Evolutionary conservation across 257 asterid genomes (phyloP).

Genomic region (Rhazya stricta): DNA sequence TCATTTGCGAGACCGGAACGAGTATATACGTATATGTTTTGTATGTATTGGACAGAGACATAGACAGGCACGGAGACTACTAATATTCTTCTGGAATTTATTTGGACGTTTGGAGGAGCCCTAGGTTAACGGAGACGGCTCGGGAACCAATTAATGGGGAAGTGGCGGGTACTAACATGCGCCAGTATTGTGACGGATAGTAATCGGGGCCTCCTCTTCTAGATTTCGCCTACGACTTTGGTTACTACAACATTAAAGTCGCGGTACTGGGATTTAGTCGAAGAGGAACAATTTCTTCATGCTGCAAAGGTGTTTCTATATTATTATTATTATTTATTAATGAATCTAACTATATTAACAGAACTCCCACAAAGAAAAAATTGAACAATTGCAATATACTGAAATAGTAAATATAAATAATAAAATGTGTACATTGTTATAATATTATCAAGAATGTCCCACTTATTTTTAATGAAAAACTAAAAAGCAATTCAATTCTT

Average conservation of each 20-base stretch:
- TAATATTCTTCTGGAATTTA: not conserved
- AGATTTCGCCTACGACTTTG: not conserved
- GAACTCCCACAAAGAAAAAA: too few species aligned
- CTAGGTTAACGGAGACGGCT: not conserved
- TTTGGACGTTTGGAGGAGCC: slow-evolving; percentile 12
- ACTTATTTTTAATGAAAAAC: too few species aligned
- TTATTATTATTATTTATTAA: too few species aligned
- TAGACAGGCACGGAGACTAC: not conserved
- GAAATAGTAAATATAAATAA: too few species aligned
- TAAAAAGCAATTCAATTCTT: too few species aligned
- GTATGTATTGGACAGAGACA: slow-evolving; percentile 1
- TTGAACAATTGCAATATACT: too few species aligned
- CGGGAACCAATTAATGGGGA: not conserved
- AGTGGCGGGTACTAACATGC: slow-evolving; percentile 5
- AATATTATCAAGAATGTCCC: too few species aligned
- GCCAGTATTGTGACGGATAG: not conserved
- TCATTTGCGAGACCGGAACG: not conserved
- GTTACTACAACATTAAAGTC: not conserved
- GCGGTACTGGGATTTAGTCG: too few species aligned
- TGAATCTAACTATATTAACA: too few species aligned
- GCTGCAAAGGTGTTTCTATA: too few species aligned
- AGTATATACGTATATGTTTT: not conserved
- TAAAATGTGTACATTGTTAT: too few species aligned
- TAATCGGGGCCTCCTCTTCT: not conserved
- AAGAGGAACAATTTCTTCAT: too few species aligned